Conservation (phyloP, 768 basidiomycete genomes). For the Termitomyces sp. region DNA sequence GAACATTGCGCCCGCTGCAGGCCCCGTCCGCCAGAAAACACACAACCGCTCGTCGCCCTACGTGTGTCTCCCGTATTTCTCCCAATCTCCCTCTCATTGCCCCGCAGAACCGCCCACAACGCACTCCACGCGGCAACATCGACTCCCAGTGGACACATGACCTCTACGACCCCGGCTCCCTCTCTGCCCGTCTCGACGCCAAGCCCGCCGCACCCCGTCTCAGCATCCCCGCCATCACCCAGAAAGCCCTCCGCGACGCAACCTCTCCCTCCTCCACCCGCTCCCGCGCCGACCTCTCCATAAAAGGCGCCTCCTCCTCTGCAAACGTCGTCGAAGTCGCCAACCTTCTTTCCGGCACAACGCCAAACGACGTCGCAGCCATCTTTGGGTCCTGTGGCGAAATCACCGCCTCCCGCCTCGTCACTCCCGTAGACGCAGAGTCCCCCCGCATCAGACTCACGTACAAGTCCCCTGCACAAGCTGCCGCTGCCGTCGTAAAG, state of each 20-base stretch:
- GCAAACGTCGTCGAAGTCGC: constrained; percentile 74
- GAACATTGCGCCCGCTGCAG: constrained; percentile 27
- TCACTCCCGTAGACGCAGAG: constrained; percentile 20
- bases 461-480: constrained; percentile 60
- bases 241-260: constrained; percentile 63
- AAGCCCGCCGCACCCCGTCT: constrained; percentile 45
- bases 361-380: constrained; percentile 77
- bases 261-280: constrained; percentile 14
- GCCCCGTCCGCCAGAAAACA: constrained; percentile 42
- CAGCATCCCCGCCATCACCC: constrained; percentile 44
- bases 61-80: neutral
- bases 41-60: neutral
- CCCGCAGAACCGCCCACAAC: constrained; percentile 42
- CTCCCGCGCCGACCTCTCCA: constrained; percentile 31
- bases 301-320: constrained; percentile 62
- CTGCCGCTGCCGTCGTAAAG: constrained; percentile 62
- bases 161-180: constrained; percentile 56
- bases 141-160: constrained; percentile 72
- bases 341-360: constrained; percentile 72
- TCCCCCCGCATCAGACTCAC: constrained; percentile 61
- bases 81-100: constrained; percentile 9
- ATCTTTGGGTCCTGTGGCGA: constrained; percentile 80
- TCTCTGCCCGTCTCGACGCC: constrained; percentile 52
- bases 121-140: constrained; percentile 59
- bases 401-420: constrained; percentile 44